Evolutionary conservation across 139 green algal species (phyloP).

Genomic region (Yamagishiella unicocca): DNA sequence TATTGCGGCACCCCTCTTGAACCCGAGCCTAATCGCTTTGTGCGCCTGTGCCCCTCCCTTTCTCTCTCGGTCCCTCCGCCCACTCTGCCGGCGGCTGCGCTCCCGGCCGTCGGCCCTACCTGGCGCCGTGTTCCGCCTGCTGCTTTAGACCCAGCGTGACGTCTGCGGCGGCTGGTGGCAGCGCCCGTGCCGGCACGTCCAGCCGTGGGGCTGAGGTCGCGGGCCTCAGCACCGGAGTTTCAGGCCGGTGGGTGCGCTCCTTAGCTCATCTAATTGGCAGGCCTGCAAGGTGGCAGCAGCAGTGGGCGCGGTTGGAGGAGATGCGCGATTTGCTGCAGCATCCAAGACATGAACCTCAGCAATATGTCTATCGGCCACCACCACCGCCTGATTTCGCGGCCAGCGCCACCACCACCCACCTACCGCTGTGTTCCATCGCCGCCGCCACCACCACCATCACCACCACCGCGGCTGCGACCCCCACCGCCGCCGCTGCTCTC

Average conservation of each 20-base stretch:
- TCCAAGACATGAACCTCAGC: neutral
- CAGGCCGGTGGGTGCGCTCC: slow-evolving; percentile 15
- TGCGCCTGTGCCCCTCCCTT: no score
- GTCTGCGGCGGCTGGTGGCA: no score
- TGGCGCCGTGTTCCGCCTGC: no score
- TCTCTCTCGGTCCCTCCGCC: no score
- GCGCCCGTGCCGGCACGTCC: neutral
- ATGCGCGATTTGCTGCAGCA: neutral
- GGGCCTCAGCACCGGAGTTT: neutral
- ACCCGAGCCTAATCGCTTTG: no score
- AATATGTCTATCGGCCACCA: neutral
- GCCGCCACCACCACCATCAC: neutral
- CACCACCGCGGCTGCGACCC: neutral
- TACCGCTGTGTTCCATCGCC: neutral
- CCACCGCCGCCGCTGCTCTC: neutral
- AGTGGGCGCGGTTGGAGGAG: no score
- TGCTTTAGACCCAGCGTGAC: no score
- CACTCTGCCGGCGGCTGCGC: no score
- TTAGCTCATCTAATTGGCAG: no score
- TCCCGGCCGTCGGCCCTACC: no score
- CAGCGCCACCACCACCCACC: neutral
- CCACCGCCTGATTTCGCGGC: neutral
- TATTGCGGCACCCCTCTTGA: no score
- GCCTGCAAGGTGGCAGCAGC: no score
- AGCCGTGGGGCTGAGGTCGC: neutral